Conservation (phyloP, 2,329 filamentous ascomycete genomes). For the Lecanoromycetidae sp. region DNA sequence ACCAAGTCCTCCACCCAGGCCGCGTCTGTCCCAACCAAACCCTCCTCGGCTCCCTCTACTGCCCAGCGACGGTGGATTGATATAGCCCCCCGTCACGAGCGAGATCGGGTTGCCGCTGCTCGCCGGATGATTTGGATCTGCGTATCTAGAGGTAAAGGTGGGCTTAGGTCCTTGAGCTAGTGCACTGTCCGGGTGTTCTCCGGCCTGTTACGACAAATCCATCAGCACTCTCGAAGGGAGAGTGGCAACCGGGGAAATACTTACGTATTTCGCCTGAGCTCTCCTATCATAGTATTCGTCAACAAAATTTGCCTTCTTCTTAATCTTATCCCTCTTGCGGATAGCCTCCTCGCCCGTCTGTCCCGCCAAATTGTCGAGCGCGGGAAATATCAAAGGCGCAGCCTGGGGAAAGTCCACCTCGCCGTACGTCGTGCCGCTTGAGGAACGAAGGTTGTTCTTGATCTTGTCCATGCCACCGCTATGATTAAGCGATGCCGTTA, state of each 20-base stretch:
- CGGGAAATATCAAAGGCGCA: constrained; percentile 40
- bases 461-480: not conserved
- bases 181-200: constrained; percentile 31
- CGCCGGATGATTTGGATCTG: constrained; percentile 41
- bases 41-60: not conserved
- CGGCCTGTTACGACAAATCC: constrained; percentile 14
- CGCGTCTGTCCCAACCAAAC: not conserved
- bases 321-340: not conserved
- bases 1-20: too few species aligned
- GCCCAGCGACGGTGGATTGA: constrained; percentile 17
- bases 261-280: constrained; percentile 35
- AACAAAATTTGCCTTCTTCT: constrained; percentile 26
- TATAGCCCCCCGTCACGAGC: constrained; percentile 35
- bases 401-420: constrained; percentile 32
- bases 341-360: not conserved
- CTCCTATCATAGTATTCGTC: constrained; percentile 39
- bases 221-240: constrained; percentile 11
- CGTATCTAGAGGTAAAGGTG: constrained; percentile 36
- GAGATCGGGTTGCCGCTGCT: constrained; percentile 38
- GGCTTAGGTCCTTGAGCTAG: too few species aligned
- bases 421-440: constrained; percentile 30
- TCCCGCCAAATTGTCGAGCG: constrained; percentile 25
- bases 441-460: constrained; percentile 26
- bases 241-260: constrained; percentile 9
- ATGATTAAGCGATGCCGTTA: not conserved